These are phyloP conservation scores for Phlebopus sp. DNA, from an alignment of 1,284 basidiomycete genomes.

Conservation along the genomic window DNA sequence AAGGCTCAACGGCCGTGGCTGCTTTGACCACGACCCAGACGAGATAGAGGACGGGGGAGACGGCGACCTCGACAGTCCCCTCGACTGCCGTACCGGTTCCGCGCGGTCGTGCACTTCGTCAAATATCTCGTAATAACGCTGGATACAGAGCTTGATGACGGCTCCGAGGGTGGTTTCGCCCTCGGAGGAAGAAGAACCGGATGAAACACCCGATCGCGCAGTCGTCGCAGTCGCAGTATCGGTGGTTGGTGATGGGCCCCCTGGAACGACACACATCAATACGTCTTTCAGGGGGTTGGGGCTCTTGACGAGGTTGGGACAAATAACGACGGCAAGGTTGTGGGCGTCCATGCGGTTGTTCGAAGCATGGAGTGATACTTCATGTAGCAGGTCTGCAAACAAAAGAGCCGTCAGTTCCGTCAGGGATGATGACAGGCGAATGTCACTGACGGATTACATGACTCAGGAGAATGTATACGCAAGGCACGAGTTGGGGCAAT, in stretches of 20 bases:
- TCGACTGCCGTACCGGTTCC: slow-evolving; percentile 48
- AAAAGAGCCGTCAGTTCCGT: slow-evolving; percentile 16
- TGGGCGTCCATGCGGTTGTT: slow-evolving; percentile 79
- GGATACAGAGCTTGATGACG: slow-evolving; percentile 74
- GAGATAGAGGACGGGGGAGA: slow-evolving; percentile 31
- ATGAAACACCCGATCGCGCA: slow-evolving; percentile 18
- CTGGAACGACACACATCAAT: slow-evolving; percentile 65
- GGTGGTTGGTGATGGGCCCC: slow-evolving; percentile 32
- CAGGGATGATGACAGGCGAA: slow-evolving; percentile 1
- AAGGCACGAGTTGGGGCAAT: slow-evolving; percentile 64
- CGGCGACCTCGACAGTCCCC: slow-evolving; percentile 23
- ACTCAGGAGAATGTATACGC: slow-evolving; percentile 71
- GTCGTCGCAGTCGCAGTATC: slow-evolving; percentile 22
- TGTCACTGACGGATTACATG: slow-evolving; percentile 63
- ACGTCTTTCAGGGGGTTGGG: slow-evolving; percentile 68
- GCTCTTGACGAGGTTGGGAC: slow-evolving; percentile 74
- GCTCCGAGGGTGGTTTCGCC: slow-evolving; percentile 64
- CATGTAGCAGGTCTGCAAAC: slow-evolving; percentile 71
- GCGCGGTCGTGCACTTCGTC: slow-evolving; percentile 70
- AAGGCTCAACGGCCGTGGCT: slow-evolving; percentile 20
- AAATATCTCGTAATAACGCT: slow-evolving; percentile 82
- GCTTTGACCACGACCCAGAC: slow-evolving; percentile 23
- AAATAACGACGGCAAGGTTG: slow-evolving; percentile 76
- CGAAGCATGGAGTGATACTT: slow-evolving; percentile 63
- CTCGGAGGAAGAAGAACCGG: slow-evolving; percentile 31